Conservation (phyloP, 192 early-diverging fungal genomes). For the Rhizophagus sp. region DNA sequence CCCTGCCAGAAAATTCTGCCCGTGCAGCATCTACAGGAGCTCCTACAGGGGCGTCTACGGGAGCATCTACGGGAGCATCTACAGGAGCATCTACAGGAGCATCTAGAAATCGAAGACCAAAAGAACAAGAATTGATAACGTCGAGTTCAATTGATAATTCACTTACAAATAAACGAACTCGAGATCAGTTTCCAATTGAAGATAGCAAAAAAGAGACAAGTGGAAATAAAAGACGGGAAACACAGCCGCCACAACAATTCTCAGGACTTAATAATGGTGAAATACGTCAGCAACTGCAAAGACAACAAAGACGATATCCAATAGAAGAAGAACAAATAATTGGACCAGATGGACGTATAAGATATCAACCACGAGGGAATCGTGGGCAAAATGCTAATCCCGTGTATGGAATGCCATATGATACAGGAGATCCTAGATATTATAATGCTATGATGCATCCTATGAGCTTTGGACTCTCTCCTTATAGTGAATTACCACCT, state of each 20-base stretch:
- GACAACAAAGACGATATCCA: slow-evolving; percentile 19
- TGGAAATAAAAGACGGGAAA: slow-evolving; percentile 19
- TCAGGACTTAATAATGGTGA: slow-evolving; percentile 22
- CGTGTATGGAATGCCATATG: slow-evolving; percentile 28
- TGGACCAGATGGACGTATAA: slow-evolving; percentile 18
- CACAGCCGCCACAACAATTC: slow-evolving; percentile 10
- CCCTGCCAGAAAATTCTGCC: neutral
- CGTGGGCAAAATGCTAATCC: slow-evolving; percentile 18
- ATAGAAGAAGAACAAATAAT: slow-evolving; percentile 28
- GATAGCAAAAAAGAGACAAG: slow-evolving; percentile 2
- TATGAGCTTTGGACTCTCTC: slow-evolving; percentile 24
- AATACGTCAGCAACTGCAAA: slow-evolving; percentile 17
- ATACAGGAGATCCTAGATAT: slow-evolving; percentile 29
- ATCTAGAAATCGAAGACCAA: slow-evolving; percentile 1
- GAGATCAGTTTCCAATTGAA: neutral
- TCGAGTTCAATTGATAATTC: neutral
- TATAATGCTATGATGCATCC: slow-evolving; percentile 27
- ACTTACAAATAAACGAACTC: slow-evolving; percentile 10
- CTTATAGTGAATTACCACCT: slow-evolving; percentile 21
- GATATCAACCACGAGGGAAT: slow-evolving; percentile 23
- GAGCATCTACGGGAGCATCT: neutral
- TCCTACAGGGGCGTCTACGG: neutral
- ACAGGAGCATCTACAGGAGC: neutral
- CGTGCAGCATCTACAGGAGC: neutral
- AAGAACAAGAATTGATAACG: neutral